Evolutionary conservation across 106 monocot genomes (phyloP).

Genomic region (Xerophyta viscosa): DNA sequence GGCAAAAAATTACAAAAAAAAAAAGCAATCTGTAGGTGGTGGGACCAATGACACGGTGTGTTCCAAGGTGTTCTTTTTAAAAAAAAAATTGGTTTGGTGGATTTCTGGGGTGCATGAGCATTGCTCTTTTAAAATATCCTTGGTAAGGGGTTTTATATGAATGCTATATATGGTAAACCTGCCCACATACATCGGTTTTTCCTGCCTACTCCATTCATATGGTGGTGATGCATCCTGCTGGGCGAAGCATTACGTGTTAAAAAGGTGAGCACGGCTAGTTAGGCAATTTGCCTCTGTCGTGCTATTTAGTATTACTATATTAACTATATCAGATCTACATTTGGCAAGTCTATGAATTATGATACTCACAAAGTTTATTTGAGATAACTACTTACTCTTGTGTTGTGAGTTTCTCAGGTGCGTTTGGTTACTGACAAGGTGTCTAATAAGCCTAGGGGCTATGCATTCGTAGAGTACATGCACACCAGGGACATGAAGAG

Average conservation of each 20-base stretch:
- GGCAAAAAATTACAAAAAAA: too few species aligned
- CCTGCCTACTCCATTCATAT: conserved; percentile 63
- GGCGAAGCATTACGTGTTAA: conserved; percentile 62
- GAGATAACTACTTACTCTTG: conserved; percentile 10
- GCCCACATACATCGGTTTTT: conserved; percentile 36
- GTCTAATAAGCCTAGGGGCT: conserved; percentile 90
- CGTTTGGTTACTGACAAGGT: conserved; percentile 72
- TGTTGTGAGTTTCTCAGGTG: conserved; percentile 42
- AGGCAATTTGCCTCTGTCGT: conserved; percentile 94
- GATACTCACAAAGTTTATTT: too few species aligned
- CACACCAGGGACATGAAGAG: conserved; percentile 99
- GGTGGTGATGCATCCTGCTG: conserved; percentile 66
- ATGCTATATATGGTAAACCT: conserved; percentile 31
- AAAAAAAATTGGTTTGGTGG: too few species aligned
- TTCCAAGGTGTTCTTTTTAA: too few species aligned
- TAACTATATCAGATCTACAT: conserved; percentile 14
- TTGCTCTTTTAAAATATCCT: conserved; percentile 54
- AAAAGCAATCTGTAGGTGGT: too few species aligned
- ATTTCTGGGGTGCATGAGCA: too few species aligned
- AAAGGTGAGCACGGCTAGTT: conserved; percentile 99
- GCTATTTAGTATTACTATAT: conserved; percentile 71
- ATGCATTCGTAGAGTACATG: conserved; percentile 88
- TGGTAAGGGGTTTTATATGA: conserved; percentile 99
- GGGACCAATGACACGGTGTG: too few species aligned
- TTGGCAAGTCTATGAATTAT: too few species aligned